phyloP scores from a whole-genome alignment of 345 rosid species.

The Linum usitatissimum region DNA sequence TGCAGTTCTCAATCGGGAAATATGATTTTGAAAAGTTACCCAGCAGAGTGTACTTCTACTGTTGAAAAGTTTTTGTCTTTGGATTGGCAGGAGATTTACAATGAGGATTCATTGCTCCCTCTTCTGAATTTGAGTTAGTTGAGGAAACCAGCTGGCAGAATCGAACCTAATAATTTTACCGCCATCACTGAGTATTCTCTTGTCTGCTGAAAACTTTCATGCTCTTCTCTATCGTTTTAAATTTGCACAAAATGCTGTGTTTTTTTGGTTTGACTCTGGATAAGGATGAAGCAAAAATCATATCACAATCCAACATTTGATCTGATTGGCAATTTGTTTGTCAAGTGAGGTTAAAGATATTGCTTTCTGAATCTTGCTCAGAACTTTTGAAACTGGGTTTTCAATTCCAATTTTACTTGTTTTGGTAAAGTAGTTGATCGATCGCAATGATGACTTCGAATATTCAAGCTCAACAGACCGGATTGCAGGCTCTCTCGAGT shows the following conservation, averaged over 20 bases:
- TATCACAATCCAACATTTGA: slow-evolving; percentile 56
- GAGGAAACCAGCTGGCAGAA: slow-evolving; percentile 6
- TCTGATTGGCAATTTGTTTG: slow-evolving; percentile 29
- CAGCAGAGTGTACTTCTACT: no score
- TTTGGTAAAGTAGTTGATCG: neutral
- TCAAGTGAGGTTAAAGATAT: slow-evolving; percentile 25
- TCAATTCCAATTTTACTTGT: no score
- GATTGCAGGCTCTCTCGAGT: slow-evolving; percentile 13
- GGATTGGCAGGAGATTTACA: neutral
- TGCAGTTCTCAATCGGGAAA: no score
- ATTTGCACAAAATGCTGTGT: neutral
- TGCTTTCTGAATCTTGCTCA: slow-evolving; percentile 40
- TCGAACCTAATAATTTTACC: slow-evolving; percentile 1
- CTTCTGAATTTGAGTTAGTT: slow-evolving; percentile 1
- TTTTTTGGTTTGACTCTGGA: slow-evolving; percentile 1
- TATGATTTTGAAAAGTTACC: no score
- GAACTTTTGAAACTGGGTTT: neutral
- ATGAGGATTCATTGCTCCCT: slow-evolving; percentile 6
- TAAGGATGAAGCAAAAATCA: slow-evolving; percentile 34
- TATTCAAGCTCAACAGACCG: slow-evolving; percentile 23
- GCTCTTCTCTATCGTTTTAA: neutral
- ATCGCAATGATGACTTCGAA: slow-evolving; percentile 15
- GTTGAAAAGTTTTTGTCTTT: no score
- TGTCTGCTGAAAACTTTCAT: neutral
- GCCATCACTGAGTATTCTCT: slow-evolving; percentile 3